These are phyloP conservation scores for Macaranga tanarius DNA, from an alignment of 441 rosid genomes.

Conservation along the genomic window DNA sequence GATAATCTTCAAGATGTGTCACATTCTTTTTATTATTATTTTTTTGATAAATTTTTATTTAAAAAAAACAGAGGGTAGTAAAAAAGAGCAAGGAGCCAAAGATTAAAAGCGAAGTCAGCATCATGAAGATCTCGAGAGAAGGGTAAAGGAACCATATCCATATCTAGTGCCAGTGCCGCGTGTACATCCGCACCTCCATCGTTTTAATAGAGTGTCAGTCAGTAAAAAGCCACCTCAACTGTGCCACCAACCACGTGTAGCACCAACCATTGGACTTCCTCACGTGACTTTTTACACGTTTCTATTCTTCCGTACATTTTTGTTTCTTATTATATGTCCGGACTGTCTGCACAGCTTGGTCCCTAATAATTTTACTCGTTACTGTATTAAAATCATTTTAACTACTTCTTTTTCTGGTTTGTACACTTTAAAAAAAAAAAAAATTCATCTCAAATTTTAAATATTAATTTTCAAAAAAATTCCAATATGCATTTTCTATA, in stretches of 20 bases:
- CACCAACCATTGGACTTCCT: neutral
- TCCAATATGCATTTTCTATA: too few relatives aligned
- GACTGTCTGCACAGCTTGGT: neutral
- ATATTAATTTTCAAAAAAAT: too few relatives aligned
- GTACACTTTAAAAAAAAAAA: too few relatives aligned
- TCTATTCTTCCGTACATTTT: neutral
- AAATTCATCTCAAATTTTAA: too few relatives aligned
- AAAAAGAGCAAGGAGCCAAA: neutral
- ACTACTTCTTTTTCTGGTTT: too few relatives aligned
- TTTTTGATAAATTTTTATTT: too few relatives aligned
- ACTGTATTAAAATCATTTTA: too few relatives aligned
- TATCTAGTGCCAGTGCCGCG: slow-evolving; percentile 23
- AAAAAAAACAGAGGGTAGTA: too few relatives aligned
- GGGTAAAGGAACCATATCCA: neutral
- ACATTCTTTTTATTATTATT: too few relatives aligned
- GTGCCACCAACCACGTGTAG: slow-evolving; percentile 28
- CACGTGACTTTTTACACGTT: slow-evolving; percentile 24
- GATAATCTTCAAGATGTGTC: too few relatives aligned
- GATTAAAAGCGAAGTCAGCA: slow-evolving; percentile 19
- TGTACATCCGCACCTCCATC: neutral
- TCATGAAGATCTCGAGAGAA: slow-evolving; percentile 31
- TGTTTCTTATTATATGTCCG: slow-evolving; percentile 13
- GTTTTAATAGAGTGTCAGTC: slow-evolving; percentile 12
- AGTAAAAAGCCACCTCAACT: slow-evolving; percentile 19
- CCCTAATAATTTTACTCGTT: too few relatives aligned